phyloP scores from a whole-genome alignment of 164 flowering plant genomes.

The Magnolia officinalis region DNA sequence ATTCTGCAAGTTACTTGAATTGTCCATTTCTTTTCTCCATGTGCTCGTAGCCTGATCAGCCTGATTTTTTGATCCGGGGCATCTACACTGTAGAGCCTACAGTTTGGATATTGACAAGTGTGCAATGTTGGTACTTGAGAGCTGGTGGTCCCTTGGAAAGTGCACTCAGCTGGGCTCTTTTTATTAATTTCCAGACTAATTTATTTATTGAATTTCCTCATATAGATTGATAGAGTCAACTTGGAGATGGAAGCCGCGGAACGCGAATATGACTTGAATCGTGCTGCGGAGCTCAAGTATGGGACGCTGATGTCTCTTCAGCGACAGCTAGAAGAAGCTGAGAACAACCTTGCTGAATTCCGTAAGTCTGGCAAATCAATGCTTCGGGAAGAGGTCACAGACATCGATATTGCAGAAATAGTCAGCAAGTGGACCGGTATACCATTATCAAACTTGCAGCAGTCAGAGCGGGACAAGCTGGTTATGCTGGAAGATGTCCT shows the following conservation, averaged over 20 bases:
- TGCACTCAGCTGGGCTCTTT: background rate
- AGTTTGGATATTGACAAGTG: background rate
- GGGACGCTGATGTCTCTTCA: conserved; percentile 82
- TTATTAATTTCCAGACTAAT: background rate
- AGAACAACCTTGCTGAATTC: conserved; percentile 68
- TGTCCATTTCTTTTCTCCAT: background rate
- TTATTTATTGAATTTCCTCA: conserved; percentile 1
- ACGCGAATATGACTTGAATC: conserved; percentile 78
- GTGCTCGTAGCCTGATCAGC: background rate
- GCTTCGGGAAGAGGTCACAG: conserved; percentile 89
- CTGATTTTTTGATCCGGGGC: background rate
- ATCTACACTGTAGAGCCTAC: no score
- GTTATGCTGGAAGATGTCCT: conserved; percentile 67
- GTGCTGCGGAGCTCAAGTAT: conserved; percentile 95
- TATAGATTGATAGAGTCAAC: conserved; percentile 89
- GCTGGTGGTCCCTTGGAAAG: background rate
- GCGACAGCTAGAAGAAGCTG: conserved; percentile 81
- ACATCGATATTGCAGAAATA: conserved; percentile 84
- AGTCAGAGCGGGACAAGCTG: conserved; percentile 83
- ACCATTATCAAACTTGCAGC: conserved; percentile 84
- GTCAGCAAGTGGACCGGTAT: conserved; percentile 98
- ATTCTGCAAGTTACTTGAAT: no score
- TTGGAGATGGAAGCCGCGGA: conserved; percentile 96
- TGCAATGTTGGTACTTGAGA: no score
- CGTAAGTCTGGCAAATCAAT: conserved; percentile 64